Percentiles rank a stretch among this genome's conserved stretches.
Evolutionary conservation across 2,329 filamentous ascomycete species (phyloP).

Genomic region (Ceratocystis papillata): DNA sequence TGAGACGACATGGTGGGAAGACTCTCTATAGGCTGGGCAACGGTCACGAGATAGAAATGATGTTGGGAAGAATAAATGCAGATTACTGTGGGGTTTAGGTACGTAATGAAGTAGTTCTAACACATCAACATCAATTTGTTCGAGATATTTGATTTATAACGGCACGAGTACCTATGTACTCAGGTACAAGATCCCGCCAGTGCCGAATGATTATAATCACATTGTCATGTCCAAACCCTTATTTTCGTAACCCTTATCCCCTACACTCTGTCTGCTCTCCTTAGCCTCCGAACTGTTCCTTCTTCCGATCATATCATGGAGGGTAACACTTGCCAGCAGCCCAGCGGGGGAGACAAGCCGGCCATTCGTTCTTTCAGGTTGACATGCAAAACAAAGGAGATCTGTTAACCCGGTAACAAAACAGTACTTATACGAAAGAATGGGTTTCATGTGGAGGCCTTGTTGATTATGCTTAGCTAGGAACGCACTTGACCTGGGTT

Average conservation of each 20-base stretch:
- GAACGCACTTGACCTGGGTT: too few species aligned
- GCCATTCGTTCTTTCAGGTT: not conserved
- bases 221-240: too few species aligned
- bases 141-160: too few species aligned
- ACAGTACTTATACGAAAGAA: not conserved
- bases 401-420: not conserved
- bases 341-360: not conserved
- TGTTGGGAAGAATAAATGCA: not conserved
- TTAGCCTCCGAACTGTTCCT: too few species aligned
- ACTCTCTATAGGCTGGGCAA: not conserved
- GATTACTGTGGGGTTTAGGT: too few species aligned
- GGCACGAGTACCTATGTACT: too few species aligned
- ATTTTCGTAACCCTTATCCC: too few species aligned
- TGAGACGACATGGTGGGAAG: slow-evolving; percentile 15
- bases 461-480: not conserved
- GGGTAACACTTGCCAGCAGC: not conserved
- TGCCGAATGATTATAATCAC: too few species aligned
- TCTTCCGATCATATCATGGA: not conserved
- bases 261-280: too few species aligned
- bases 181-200: too few species aligned
- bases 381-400: slow-evolving; percentile 5
- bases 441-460: not conserved
- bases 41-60: not conserved
- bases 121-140: too few species aligned
- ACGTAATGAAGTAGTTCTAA: too few species aligned